These are phyloP conservation scores for Auxenochlorella pyrenoidosa DNA, from an alignment of 139 green algal genomes.

Conservation along the genomic window DNA sequence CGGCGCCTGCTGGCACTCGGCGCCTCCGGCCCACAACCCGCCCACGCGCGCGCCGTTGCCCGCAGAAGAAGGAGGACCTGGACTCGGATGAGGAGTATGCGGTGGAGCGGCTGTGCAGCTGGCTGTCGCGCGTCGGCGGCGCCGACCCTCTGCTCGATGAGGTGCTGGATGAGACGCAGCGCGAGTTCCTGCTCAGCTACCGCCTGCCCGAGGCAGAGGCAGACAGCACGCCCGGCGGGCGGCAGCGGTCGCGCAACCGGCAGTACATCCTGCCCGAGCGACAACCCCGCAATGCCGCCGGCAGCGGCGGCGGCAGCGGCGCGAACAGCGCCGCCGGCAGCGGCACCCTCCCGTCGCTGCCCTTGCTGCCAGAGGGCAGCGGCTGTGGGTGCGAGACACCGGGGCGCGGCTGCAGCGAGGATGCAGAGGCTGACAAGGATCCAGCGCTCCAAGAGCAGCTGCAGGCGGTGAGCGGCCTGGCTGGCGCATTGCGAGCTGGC, in stretches of 20 bases:
- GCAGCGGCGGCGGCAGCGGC: not conserved
- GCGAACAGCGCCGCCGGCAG: not conserved
- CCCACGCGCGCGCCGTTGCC: not conserved
- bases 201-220: slow-evolving; percentile 12
- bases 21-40: not conserved
- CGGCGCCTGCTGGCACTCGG: not conserved
- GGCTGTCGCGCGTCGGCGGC: slow-evolving; percentile 13
- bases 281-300: not conserved
- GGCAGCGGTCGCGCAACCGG: not conserved
- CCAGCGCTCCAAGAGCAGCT: slow-evolving; percentile 16
- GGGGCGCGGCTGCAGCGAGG: slow-evolving; percentile 15
- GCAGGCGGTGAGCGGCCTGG: not conserved
- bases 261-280: slow-evolving; percentile 30
- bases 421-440: not conserved
- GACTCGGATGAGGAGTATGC: slow-evolving; percentile 29
- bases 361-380: not conserved
- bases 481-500: not conserved
- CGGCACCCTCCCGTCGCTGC: not conserved
- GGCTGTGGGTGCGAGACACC: not conserved
- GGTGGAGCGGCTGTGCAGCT: slow-evolving; percentile 32
- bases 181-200: slow-evolving; percentile 31
- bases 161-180: slow-evolving; percentile 24
- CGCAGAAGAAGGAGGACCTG: slow-evolving; percentile 20
- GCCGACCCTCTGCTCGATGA: slow-evolving; percentile 14
- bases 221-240: not conserved